Conservation (phyloP, 2,329 filamentous ascomycete genomes). For the Trichoderma atroviride region DNA sequence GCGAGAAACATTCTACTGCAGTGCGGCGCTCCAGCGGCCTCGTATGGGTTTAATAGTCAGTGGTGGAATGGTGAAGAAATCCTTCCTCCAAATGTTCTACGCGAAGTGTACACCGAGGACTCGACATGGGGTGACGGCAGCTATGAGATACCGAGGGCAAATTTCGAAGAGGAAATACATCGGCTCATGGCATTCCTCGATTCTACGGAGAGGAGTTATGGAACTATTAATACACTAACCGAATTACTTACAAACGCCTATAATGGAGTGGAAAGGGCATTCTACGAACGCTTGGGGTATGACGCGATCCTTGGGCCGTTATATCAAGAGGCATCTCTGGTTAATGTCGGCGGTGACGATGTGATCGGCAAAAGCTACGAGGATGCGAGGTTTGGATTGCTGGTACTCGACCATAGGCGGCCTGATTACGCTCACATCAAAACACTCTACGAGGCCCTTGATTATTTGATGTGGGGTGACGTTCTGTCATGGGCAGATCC, state of each 20-base stretch:
- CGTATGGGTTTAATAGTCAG: constrained; percentile 58
- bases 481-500: constrained; percentile 43
- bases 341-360: constrained; percentile 36
- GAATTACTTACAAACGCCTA: constrained; percentile 41
- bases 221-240: constrained; percentile 54
- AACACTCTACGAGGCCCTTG: constrained; percentile 52
- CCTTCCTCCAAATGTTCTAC: constrained; percentile 42
- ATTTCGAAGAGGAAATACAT: constrained; percentile 59
- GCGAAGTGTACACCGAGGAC: constrained; percentile 39
- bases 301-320: constrained; percentile 37
- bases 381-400: constrained; percentile 45
- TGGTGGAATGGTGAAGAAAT: constrained; percentile 66
- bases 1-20: constrained; percentile 58
- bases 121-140: constrained; percentile 36
- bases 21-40: constrained; percentile 44
- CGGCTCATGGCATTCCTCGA: constrained; percentile 67
- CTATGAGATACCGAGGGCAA: constrained; percentile 36
- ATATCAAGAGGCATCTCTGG: constrained; percentile 39
- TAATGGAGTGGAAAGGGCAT: constrained; percentile 45
- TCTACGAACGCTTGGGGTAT: constrained; percentile 48
- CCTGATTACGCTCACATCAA: constrained; percentile 44
- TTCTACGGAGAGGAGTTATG: constrained; percentile 61
- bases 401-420: constrained; percentile 46
- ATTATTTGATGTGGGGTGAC: constrained; percentile 53
- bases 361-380: constrained; percentile 38